Conservation (phyloP, 768 basidiomycete species). For the Collybiopsis confluens region DNA sequence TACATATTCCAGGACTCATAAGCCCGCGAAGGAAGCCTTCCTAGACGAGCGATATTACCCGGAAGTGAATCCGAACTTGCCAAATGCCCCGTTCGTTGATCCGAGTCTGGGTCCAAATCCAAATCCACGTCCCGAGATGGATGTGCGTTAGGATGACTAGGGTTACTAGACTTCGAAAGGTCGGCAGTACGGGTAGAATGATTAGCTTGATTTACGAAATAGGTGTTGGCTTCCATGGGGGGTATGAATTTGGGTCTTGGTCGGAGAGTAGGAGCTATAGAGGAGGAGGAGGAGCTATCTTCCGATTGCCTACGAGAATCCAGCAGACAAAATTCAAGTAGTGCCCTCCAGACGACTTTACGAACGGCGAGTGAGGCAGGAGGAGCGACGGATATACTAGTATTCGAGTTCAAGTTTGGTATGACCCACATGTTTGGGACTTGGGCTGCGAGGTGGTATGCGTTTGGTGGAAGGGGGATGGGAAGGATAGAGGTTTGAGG, state of each 20-base stretch:
- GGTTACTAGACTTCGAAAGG: too few relatives aligned
- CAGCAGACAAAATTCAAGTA: conserved; percentile 30
- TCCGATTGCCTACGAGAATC: not conserved
- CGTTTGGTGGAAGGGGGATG: conserved; percentile 39
- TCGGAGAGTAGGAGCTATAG: not conserved
- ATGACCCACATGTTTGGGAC: conserved; percentile 57
- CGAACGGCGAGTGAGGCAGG: conserved; percentile 35
- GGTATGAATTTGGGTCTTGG: not conserved
- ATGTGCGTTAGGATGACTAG: too few relatives aligned
- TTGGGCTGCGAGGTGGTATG: conserved; percentile 71
- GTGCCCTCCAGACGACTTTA: conserved; percentile 71
- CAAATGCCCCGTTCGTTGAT: not conserved
- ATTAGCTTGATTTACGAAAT: not conserved
- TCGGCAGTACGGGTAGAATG: too few relatives aligned
- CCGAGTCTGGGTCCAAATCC: not conserved
- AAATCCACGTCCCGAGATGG: too few relatives aligned
- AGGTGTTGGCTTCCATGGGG: conserved; percentile 16
- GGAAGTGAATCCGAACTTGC: not conserved
- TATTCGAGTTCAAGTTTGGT: not conserved
- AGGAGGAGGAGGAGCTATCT: not conserved
- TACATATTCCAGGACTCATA: conserved; percentile 41
- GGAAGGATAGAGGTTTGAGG: conserved; percentile 9
- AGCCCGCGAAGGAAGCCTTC: conserved; percentile 35
- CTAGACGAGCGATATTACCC: conserved; percentile 24
- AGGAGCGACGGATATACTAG: not conserved